These are phyloP conservation scores for Peterozyma toletana DNA, from an alignment of 805 yeast species.

Conservation along the genomic window DNA sequence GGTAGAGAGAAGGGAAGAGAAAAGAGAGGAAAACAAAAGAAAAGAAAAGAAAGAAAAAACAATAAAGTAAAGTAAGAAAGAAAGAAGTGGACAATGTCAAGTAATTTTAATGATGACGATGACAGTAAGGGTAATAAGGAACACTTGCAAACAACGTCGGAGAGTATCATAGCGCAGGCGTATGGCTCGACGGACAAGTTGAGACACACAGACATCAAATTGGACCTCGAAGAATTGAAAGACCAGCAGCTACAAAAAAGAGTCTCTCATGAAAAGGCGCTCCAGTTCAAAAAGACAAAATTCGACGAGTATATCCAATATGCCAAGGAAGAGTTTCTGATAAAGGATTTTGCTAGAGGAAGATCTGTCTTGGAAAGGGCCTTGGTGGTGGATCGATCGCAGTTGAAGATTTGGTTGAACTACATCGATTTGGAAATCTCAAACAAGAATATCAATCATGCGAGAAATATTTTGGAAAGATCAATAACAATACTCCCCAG, in stretches of 20 bases:
- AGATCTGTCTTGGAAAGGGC: constrained; percentile 88
- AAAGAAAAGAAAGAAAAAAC: too few relatives aligned
- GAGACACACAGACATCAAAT: too few relatives aligned
- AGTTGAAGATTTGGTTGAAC: constrained; percentile 79
- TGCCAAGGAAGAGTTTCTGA: constrained; percentile 81
- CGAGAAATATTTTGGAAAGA: constrained; percentile 76
- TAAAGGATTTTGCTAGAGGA: constrained; percentile 71
- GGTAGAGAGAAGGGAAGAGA: too few relatives aligned
- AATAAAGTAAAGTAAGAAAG: too few relatives aligned
- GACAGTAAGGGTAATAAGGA: too few relatives aligned
- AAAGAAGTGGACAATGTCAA: too few relatives aligned
- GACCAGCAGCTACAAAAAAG: constrained; percentile 74
- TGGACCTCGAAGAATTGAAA: constrained; percentile 72
- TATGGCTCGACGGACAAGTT: too few relatives aligned
- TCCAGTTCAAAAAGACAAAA: constrained; percentile 76
- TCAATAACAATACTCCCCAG: constrained; percentile 71
- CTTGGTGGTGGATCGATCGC: constrained; percentile 62
- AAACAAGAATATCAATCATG: constrained; percentile 73
- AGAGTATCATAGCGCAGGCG: too few relatives aligned
- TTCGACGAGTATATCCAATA: constrained; percentile 88
- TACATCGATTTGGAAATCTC: constrained; percentile 76
- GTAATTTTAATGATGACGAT: too few relatives aligned
- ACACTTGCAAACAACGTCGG: too few relatives aligned
- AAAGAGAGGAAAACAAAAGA: too few relatives aligned
- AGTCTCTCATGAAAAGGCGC: constrained; percentile 78